A percentile compares a stretch with the other conserved stretches of the same genome.
Conservation (phyloP, 129 eudicot genomes). For the Erigeron canadensis region DNA sequence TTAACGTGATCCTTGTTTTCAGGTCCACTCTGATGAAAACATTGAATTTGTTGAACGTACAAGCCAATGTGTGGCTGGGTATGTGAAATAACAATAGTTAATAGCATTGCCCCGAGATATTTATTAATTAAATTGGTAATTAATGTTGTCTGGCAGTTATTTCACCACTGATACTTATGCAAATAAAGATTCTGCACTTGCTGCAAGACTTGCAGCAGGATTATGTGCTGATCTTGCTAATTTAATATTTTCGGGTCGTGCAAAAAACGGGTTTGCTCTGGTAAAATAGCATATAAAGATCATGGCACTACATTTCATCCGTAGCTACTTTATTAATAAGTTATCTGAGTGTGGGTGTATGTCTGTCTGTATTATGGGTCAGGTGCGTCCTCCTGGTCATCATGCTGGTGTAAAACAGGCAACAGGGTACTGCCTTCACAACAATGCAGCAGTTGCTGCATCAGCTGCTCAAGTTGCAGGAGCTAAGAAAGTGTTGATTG, state of each 20-base stretch:
- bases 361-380: constrained; percentile 27
- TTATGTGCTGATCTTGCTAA: constrained; percentile 92
- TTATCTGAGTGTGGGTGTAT: neutral
- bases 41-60: constrained; percentile 79
- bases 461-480: constrained; percentile 89
- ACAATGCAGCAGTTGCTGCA: constrained; percentile 96
- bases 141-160: constrained; percentile 55
- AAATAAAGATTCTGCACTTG: constrained; percentile 85
- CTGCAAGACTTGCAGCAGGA: constrained; percentile 97
- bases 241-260: constrained; percentile 64
- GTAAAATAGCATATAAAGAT: constrained; percentile 39
- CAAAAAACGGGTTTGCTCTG: constrained; percentile 93
- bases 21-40: constrained; percentile 86
- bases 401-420: constrained; percentile 97
- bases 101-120: constrained; percentile 12
- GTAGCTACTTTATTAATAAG: neutral
- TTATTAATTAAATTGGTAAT: neutral
- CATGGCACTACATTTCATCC: neutral
- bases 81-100: constrained; percentile 2
- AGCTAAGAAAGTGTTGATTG: constrained; percentile 82
- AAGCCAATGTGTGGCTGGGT: constrained; percentile 66
- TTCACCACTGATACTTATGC: constrained; percentile 97
- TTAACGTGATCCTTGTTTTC: constrained; percentile 26
- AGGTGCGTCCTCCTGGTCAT: constrained; percentile 99
- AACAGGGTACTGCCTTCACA: constrained; percentile 96